Base-by-base conservation (phyloP, 257 asterid genomes). In the Verbena officinalis region DNA sequence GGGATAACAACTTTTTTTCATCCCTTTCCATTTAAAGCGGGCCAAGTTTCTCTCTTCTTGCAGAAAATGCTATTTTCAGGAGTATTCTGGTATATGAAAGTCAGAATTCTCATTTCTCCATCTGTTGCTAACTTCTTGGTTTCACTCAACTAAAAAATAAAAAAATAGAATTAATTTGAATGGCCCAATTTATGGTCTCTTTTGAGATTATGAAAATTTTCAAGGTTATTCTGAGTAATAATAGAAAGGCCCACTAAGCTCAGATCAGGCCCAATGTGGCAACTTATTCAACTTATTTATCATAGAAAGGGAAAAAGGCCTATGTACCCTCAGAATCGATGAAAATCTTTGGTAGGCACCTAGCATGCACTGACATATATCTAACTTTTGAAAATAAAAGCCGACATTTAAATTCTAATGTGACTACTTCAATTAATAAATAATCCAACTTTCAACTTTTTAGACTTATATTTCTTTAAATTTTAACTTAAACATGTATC, bases 21-120 rank as follows among this genome's bases (percentile, higher is more conserved):
- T 75, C 76, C 82, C 72, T 55, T 49, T 62, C 34, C 83, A 75
- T 67, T n/a, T 57, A 33, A 59, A 38, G 21, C 61, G 58, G 22
- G 64, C 33, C 12, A 34, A 33, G 55, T 40, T 33, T 70, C 56
- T 50, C 56, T 50, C 15, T 48, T 53, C 1, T 36, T 51, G 39
- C 31, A 30, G 39, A 3, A 3, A 15, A 15, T 43, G 49, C 48
- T 56, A 9, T 45, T 59, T 65, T 23, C 33, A 13, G 64, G 30
- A 56, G 14, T 48, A 33, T n/a, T n/a, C n/a, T n/a, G n/a, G n/a
- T n/a, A n/a, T n/a, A n/a, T n/a, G n/a, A n/a, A n/a, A n/a, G n/a
- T n/a, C n/a, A n/a, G n/a, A n/a, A n/a, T n/a, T n/a, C n/a, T n/a
- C n/a, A n/a, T n/a, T n/a, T n/a, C n/a, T n/a, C n/a, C n/a, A n/a